Base-by-base conservation (phyloP, 2,329 filamentous ascomycete species). In the Aspergillus carbonarius region DNA sequence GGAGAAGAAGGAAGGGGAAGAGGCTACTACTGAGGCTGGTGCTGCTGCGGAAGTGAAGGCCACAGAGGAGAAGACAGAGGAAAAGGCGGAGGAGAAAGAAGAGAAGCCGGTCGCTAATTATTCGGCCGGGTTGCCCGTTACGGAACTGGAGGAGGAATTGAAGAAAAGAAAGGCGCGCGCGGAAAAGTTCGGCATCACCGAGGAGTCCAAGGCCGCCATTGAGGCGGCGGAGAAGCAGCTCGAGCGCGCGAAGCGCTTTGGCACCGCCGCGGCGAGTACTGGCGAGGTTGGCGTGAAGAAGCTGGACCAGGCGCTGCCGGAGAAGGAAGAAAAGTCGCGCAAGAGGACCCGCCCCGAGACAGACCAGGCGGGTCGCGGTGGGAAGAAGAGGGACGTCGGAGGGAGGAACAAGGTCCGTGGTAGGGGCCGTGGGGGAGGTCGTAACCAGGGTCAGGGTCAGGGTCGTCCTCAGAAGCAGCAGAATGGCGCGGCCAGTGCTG, bases 121-220 rank as follows among this genome's bases (percentile, higher is more conserved):
- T 65, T 73, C 74, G 8, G 72, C 74, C 20, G 74, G 77, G 23
- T 72, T 81, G 17, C 73, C 78, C 9, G 66, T 74, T 15, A 78
- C 79, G 6, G 74, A 78, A 55, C 54, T 80, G 23, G 79, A 81
- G 60, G 72, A 72, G 40, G 79, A 82, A 57, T 60, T 81, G 63
- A 75, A 71, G 57, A 81, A 80, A 70, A 78, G 79, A 60, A 79
- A 79, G 66, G 75, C 76, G 37, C 78, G 79, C 53, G 79, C 79
- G 12, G 78, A 77, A 61, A 79, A 80, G 58, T 82, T 82, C 62
- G 79, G 79, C 18, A 75, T 78, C 37, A 71, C 73, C n/a, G 74
- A 78, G 57, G 75, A 76, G 20, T 64, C 73, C 1, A 69, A 75
- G 55, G 70, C 73, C 13, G 72, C 71, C 2, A 62, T 74, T 44